A percentile compares a stretch with the other conserved stretches of the same genome.
Conservation (phyloP, 2,329 filamentous ascomycete species). For the Rachicladosporium sp. region DNA sequence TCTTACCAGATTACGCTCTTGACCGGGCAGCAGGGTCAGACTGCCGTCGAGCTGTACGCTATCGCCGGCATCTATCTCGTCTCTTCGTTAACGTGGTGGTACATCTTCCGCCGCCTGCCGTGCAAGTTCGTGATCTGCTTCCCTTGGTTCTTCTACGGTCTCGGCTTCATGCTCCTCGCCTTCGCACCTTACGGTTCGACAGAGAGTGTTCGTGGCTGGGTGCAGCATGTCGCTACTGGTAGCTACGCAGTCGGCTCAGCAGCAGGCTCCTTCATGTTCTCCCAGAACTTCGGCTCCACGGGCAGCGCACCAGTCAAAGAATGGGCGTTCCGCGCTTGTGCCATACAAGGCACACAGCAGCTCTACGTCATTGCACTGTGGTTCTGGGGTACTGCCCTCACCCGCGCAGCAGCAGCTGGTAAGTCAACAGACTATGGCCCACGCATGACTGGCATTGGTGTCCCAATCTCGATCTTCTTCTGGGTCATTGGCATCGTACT, state of each 20-base stretch:
- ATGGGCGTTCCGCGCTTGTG: constrained; percentile 54
- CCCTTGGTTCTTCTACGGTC: constrained; percentile 51
- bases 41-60: constrained; percentile 46
- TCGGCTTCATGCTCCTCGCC: constrained; percentile 51
- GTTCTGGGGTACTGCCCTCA: constrained; percentile 47
- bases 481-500: constrained; percentile 45
- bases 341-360: constrained; percentile 56
- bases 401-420: neutral
- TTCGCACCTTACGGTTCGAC: constrained; percentile 42
- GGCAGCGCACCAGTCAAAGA: constrained; percentile 47
- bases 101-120: constrained; percentile 45
- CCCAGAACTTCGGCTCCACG: constrained; percentile 46
- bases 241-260: constrained; percentile 51
- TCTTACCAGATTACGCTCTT: constrained; percentile 58
- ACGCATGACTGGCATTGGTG: constrained; percentile 36
- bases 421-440: constrained; percentile 6
- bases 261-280: constrained; percentile 53
- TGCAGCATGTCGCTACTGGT: constrained; percentile 49
- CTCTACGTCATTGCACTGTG: constrained; percentile 52
- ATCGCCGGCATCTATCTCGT: constrained; percentile 48
- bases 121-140: constrained; percentile 46
- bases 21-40: constrained; percentile 49
- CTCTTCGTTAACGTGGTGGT: constrained; percentile 51
- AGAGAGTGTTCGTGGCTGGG: constrained; percentile 33
- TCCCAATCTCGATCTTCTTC: constrained; percentile 46